A percentile compares a stretch with the other conserved stretches of the same genome.
These are phyloP conservation scores for Colletotrichum musicola DNA, from an alignment of 2,329 filamentous ascomycete species.

Conservation along the genomic window DNA sequence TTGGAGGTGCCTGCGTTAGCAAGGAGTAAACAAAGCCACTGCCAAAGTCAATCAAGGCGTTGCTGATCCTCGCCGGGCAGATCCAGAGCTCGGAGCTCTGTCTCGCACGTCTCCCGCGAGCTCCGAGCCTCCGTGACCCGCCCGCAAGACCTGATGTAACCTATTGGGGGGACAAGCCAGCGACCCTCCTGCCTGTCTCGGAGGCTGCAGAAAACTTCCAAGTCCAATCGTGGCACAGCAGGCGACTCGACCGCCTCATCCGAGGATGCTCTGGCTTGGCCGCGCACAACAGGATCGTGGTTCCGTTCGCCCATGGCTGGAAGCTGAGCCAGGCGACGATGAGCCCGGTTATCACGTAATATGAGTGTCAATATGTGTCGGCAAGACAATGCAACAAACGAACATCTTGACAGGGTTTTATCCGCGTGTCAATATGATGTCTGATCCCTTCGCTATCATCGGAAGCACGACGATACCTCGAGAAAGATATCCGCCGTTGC, in stretches of 20 bases:
- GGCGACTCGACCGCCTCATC: slow-evolving; percentile 30
- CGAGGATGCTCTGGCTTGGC: slow-evolving; percentile 23
- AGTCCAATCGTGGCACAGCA: slow-evolving; percentile 23
- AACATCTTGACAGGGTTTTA: neutral
- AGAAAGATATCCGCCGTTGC: neutral
- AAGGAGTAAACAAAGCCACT: slow-evolving; percentile 4
- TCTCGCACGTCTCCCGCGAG: slow-evolving; percentile 32
- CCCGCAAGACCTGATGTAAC: slow-evolving; percentile 5
- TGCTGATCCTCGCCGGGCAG: slow-evolving; percentile 14
- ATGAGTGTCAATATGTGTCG: neutral
- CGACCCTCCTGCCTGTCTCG: slow-evolving; percentile 23
- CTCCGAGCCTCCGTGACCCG: slow-evolving; percentile 35
- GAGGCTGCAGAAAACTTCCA: slow-evolving; percentile 12
- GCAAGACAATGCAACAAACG: neutral
- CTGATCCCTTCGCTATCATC: neutral
- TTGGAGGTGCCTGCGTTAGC: slow-evolving; percentile 15
- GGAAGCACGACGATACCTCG: no score
- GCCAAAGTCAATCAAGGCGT: slow-evolving; percentile 12
- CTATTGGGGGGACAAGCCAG: slow-evolving; percentile 15
- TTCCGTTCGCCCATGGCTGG: slow-evolving; percentile 15
- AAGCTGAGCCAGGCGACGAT: neutral
- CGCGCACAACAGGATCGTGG: neutral
- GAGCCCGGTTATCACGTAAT: neutral
- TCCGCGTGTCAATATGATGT: neutral
- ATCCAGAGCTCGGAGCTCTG: slow-evolving; percentile 28